Conservation (phyloP, 805 yeast species). For the Wickerhamiella musiphila region DNA sequence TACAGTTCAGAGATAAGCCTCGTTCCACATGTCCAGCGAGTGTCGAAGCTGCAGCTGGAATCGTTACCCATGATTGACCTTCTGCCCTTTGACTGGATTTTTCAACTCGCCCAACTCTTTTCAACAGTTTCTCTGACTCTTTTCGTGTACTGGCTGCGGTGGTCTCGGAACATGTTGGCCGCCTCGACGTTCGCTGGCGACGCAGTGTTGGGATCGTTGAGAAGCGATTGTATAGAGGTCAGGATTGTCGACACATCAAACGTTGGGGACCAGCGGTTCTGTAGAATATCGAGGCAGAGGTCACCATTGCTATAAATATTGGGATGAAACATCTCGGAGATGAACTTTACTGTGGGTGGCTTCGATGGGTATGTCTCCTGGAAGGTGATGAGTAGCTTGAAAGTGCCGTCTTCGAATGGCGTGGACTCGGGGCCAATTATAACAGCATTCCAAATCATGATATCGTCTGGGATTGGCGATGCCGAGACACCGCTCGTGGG, state of each 20-base stretch:
- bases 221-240: constrained; percentile 69
- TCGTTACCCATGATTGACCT: too few species aligned
- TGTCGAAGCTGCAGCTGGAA: too few species aligned
- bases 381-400: constrained; percentile 67
- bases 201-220: constrained; percentile 91
- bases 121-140: constrained; percentile 92
- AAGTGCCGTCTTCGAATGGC: constrained; percentile 96
- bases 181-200: constrained; percentile 98
- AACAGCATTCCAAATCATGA: constrained; percentile 96
- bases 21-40: too few species aligned
- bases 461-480: constrained; percentile 90
- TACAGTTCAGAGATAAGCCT: too few species aligned
- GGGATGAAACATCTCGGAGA: constrained; percentile 94
- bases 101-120: constrained; percentile 14
- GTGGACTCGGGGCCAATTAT: constrained; percentile 96
- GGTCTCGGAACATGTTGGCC: constrained; percentile 87
- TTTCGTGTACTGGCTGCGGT: constrained; percentile 77
- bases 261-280: constrained; percentile 97
- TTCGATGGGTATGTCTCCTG: constrained; percentile 97
- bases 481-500: constrained; percentile 98
- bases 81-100: too few species aligned
- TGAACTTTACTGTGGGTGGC: constrained; percentile 83
- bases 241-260: constrained; percentile 91
- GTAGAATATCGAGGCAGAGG: constrained; percentile 85
- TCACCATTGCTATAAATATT: constrained; percentile 94